Conservation (phyloP, 2,329 filamentous ascomycete genomes). For the Colletotrichum sp. region DNA sequence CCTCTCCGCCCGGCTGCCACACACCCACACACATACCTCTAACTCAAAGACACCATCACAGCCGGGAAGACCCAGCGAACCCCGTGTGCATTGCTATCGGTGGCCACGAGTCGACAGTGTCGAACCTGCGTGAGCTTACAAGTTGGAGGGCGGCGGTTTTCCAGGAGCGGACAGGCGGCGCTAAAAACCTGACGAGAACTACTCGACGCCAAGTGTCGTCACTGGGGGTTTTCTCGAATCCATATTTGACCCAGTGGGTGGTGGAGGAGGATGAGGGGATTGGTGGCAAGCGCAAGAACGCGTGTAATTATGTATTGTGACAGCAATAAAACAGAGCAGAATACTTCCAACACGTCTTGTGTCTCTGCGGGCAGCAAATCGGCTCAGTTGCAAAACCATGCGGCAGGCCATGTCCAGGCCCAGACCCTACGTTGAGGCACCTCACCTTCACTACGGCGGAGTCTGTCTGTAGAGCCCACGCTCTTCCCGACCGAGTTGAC, state of each 20-base stretch:
- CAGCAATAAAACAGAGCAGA: background rate
- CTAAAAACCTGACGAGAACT: background rate
- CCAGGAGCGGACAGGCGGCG: background rate
- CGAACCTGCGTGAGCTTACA: background rate
- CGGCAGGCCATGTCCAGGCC: background rate
- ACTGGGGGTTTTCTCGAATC: background rate
- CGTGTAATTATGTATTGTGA: background rate
- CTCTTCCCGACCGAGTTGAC: background rate
- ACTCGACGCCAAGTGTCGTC: conserved; percentile 9
- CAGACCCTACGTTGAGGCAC: background rate
- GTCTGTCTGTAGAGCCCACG: background rate
- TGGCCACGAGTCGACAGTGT: background rate
- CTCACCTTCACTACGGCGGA: background rate
- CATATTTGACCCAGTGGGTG: background rate
- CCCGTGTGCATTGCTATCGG: background rate
- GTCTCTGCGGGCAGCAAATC: background rate
- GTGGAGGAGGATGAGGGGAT: background rate
- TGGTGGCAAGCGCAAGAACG: background rate
- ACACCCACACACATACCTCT: background rate
- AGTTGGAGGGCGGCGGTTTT: background rate
- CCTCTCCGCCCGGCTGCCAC: conserved; percentile 5
- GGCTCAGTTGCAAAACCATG: background rate
- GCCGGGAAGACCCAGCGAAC: background rate
- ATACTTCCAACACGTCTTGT: background rate
- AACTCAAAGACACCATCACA: background rate